Evolutionary conservation across 2,329 filamentous ascomycete genomes (phyloP).

Genomic region (Cladorrhinum sp.): DNA sequence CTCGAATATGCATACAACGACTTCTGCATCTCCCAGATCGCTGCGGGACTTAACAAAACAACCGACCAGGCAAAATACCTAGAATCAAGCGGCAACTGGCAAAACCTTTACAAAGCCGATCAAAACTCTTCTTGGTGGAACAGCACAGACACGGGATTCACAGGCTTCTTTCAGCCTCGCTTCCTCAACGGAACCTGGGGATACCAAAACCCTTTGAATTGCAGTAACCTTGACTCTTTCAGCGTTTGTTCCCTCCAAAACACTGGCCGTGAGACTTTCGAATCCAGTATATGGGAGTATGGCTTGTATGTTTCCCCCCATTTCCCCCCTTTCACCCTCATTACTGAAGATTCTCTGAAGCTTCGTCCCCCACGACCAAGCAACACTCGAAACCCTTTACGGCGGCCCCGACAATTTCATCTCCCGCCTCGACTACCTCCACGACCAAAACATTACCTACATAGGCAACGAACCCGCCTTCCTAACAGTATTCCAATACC

Average conservation of each 20-base stretch:
- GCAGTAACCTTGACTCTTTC: constrained; percentile 51
- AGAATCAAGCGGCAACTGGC: constrained; percentile 61
- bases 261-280: constrained; percentile 66
- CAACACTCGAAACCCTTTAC: constrained; percentile 53
- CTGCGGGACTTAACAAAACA: constrained; percentile 52
- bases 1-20: constrained; percentile 79
- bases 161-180: constrained; percentile 68
- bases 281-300: constrained; percentile 71
- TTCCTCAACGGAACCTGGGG: constrained; percentile 67
- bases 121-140: constrained; percentile 53
- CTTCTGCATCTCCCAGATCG: constrained; percentile 65
- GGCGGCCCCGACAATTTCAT: constrained; percentile 59
- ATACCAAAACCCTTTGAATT: constrained; percentile 65
- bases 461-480: constrained; percentile 63
- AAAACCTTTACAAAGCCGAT: constrained; percentile 60
- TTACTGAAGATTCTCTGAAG: constrained; percentile 24
- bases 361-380: constrained; percentile 54
- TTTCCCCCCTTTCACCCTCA: background rate
- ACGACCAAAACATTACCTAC: constrained; percentile 62
- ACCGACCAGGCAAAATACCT: constrained; percentile 59
- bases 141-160: constrained; percentile 61
- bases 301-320: constrained; percentile 52
- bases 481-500: constrained; percentile 64
- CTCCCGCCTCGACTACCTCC: constrained; percentile 60
- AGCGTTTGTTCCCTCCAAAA: constrained; percentile 60